A percentile compares a stretch with the other conserved stretches of the same genome.
phyloP scores from a whole-genome alignment of 2,329 filamentous ascomycete species.

The Diaporthe sp. region DNA sequence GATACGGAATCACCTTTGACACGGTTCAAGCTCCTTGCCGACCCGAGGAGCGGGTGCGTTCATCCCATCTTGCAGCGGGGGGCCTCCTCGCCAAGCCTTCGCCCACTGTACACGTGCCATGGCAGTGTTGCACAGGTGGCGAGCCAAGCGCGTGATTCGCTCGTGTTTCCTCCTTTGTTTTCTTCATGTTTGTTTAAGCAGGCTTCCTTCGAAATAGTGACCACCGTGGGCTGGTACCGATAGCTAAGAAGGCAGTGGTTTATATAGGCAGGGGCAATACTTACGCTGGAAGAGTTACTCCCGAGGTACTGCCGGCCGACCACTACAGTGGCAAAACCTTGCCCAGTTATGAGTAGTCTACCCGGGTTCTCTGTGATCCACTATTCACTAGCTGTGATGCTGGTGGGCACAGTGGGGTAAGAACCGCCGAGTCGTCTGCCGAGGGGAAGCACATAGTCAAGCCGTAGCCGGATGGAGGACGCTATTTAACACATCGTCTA shows the following conservation, averaged over 20 bases:
- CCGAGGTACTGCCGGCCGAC: background rate
- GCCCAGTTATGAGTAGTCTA: background rate
- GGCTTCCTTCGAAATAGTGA: background rate
- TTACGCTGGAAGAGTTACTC: background rate
- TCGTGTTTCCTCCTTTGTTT: background rate
- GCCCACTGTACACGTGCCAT: background rate
- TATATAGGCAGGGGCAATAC: background rate
- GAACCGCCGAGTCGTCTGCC: slow-evolving; percentile 10
- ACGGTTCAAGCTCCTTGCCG: background rate
- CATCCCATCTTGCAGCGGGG: slow-evolving; percentile 3
- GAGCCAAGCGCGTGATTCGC: background rate
- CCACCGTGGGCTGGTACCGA: too few relatives aligned
- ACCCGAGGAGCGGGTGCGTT: background rate
- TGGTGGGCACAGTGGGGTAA: slow-evolving; percentile 13
- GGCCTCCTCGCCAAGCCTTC: background rate
- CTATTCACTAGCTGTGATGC: background rate
- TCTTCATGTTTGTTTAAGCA: background rate
- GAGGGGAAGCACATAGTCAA: background rate
- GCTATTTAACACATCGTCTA: background rate
- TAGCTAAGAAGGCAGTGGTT: background rate
- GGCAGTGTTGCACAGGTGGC: background rate
- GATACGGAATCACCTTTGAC: background rate
- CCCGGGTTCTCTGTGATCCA: background rate
- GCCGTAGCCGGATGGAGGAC: background rate
- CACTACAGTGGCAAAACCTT: background rate